Percentiles rank a stretch among this genome's conserved stretches.
These are phyloP conservation scores for Perkinsus chesapeaki DNA, from an alignment of 169 alveolate species.

Conservation along the genomic window DNA sequence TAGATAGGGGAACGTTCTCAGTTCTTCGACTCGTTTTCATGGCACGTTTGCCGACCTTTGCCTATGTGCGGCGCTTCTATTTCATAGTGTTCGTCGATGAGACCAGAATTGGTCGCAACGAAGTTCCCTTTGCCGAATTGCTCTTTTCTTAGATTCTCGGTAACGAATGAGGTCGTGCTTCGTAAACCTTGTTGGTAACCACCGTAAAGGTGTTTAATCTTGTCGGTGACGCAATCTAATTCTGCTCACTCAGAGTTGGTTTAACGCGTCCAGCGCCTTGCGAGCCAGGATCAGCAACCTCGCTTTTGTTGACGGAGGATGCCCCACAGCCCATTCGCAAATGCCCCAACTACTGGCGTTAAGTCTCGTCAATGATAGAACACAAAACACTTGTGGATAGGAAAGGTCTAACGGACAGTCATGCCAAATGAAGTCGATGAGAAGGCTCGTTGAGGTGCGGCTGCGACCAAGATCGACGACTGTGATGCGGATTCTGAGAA, in stretches of 20 bases:
- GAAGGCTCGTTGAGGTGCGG: not conserved
- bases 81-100: not conserved
- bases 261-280: not conserved
- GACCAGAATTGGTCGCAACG: not conserved
- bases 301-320: not conserved
- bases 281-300: not conserved
- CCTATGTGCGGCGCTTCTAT: not conserved
- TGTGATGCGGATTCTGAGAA: not conserved
- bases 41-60: conserved; percentile 21
- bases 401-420: not conserved
- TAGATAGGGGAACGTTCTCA: no score
- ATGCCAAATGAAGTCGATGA: not conserved
- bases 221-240: no score
- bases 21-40: no score
- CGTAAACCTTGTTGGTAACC: not conserved
- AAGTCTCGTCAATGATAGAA: not conserved
- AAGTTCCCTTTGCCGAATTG: not conserved
- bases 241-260: not conserved
- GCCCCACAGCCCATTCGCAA: not conserved
- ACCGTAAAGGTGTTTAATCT: no score
- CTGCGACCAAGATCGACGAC: not conserved
- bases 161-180: not conserved
- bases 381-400: not conserved
- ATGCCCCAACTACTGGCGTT: no score
- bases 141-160: not conserved